phyloP scores from a whole-genome alignment of 176 grass and related monocot species.

The Neostapfia colusana region DNA sequence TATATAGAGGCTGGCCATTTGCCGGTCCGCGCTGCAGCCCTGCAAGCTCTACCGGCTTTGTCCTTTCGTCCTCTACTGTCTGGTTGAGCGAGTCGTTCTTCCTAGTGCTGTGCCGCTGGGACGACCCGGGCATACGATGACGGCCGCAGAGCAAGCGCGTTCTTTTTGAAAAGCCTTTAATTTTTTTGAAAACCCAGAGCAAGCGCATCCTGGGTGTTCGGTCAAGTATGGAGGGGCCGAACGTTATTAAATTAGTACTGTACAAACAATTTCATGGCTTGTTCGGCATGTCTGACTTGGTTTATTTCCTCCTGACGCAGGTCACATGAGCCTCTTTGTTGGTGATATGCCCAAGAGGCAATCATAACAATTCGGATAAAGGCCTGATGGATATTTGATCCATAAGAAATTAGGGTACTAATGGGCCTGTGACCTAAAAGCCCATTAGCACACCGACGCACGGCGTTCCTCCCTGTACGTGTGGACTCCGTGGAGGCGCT shows the following conservation, averaged over 20 bases:
- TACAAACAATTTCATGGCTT: constrained; percentile 5
- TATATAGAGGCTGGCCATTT: constrained; percentile 11
- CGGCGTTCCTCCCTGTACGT: too few species aligned
- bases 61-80: background rate
- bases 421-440: too few species aligned
- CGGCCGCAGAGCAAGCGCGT: background rate
- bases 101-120: background rate
- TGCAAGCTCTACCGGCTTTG: too few species aligned
- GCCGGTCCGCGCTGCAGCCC: too few species aligned
- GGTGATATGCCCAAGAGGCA: too few species aligned
- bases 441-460: too few species aligned
- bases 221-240: constrained; percentile 37
- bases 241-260: constrained; percentile 19
- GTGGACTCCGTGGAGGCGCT: too few species aligned
- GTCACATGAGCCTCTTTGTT: background rate
- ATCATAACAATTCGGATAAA: too few species aligned
- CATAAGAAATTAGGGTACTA: too few species aligned
- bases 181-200: too few species aligned
- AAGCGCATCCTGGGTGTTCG: constrained; percentile 3
- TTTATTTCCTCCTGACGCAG: background rate
- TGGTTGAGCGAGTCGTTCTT: background rate
- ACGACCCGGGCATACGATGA: constrained; percentile 20
- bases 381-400: too few species aligned
- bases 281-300: constrained; percentile 50
- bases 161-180: too few species aligned